phyloP scores from a whole-genome alignment of 371 early-diverging fungal species.

The Rhizopus arrhizus region DNA sequence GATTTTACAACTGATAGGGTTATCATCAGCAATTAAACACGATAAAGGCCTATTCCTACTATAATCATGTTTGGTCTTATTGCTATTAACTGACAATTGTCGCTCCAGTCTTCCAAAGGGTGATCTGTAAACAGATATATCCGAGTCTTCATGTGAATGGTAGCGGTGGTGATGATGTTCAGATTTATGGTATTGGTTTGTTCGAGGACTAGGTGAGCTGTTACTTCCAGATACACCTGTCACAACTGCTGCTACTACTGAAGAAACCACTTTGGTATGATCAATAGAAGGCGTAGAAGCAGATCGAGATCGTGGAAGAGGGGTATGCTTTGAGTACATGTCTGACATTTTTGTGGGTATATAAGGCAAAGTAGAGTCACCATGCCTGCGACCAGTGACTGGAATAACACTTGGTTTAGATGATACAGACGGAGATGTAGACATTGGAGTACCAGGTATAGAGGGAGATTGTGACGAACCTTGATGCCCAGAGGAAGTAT shows the following conservation, averaged over 20 bases:
- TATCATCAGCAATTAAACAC: constrained; percentile 87
- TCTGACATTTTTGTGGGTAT: constrained; percentile 30
- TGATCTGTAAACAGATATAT: background rate
- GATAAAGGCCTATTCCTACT: constrained; percentile 34
- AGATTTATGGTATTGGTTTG: background rate
- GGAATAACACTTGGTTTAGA: constrained; percentile 17
- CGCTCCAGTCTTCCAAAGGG: constrained; percentile 15
- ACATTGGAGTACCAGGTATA: constrained; percentile 22
- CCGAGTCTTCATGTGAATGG: background rate
- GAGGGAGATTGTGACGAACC: constrained; percentile 18
- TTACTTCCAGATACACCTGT: background rate
- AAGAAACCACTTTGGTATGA: background rate
- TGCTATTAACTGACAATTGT: constrained; percentile 4
- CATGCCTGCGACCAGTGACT: background rate
- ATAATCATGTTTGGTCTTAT: background rate
- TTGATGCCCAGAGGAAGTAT: background rate
- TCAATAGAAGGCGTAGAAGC: constrained; percentile 29
- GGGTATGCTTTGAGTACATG: constrained; percentile 19
- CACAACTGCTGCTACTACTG: background rate
- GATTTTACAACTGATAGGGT: constrained; percentile 86
- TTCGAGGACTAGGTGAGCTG: background rate
- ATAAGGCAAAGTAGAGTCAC: constrained; percentile 25
- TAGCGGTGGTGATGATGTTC: constrained; percentile 1
- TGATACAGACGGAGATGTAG: constrained; percentile 32
- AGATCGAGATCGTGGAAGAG: constrained; percentile 17